These are phyloP conservation scores for Apophysomyces trapeziformis DNA, from an alignment of 371 early-diverging fungal species.

Conservation along the genomic window DNA sequence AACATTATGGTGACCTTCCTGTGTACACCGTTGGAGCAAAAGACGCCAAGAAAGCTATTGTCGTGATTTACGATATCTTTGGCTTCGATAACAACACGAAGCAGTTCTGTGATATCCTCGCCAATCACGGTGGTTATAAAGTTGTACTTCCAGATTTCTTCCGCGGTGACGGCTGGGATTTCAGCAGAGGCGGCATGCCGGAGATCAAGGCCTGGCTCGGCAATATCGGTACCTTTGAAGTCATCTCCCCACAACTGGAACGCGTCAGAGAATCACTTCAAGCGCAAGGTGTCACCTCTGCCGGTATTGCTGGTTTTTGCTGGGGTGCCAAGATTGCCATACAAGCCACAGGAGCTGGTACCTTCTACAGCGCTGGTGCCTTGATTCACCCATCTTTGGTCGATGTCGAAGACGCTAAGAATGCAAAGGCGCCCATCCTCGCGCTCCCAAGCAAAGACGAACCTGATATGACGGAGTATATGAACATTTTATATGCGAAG, in stretches of 20 bases:
- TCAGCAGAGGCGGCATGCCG: conserved; percentile 23
- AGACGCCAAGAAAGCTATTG: conserved; percentile 40
- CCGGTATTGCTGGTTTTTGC: conserved; percentile 63
- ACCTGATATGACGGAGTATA: conserved; percentile 36
- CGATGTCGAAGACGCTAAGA: conserved; percentile 33
- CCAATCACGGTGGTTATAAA: conserved; percentile 50
- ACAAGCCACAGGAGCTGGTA: conserved; percentile 28
- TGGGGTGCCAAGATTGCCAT: conserved; percentile 64
- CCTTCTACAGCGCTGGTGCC: conserved; percentile 49
- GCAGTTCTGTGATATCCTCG: conserved; percentile 67
- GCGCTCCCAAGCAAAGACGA: conserved; percentile 57
- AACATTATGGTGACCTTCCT: conserved; percentile 38
- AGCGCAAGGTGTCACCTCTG: conserved; percentile 37
- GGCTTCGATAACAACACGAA: conserved; percentile 52
- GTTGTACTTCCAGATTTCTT: conserved; percentile 70
- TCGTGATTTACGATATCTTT: conserved; percentile 48
- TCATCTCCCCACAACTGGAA: conserved; percentile 30
- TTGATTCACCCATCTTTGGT: conserved; percentile 54
- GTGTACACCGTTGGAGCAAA: conserved; percentile 41
- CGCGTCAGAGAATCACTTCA: conserved; percentile 40
- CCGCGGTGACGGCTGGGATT: conserved; percentile 43
- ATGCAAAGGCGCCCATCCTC: conserved; percentile 44
- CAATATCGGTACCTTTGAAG: conserved; percentile 36
- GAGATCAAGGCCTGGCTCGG: conserved; percentile 35
- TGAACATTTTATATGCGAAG: conserved; percentile 34